phyloP scores from a whole-genome alignment of 225 moss, liverwort and hornwort genomes.

The Bryoerythrophyllum caledonicum region DNA sequence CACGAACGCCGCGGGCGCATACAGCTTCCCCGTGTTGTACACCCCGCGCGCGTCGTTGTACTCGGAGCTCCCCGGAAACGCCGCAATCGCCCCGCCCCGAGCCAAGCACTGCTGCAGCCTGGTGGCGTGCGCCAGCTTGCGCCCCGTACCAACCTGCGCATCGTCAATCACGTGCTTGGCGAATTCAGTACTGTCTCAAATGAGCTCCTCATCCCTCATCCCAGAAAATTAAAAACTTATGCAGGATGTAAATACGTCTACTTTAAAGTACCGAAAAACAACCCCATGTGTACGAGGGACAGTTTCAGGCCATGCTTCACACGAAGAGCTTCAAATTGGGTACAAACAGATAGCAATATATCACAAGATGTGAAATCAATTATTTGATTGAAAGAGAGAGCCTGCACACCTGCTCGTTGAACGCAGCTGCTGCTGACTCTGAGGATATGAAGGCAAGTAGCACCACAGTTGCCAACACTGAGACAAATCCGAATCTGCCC shows the following conservation, averaged over 20 bases:
- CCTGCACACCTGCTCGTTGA: conserved; percentile 1
- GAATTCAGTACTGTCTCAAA: too few relatives aligned
- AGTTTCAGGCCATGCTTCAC: too few relatives aligned
- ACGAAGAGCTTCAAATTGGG: too few relatives aligned
- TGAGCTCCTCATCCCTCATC: too few relatives aligned
- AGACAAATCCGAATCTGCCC: not conserved
- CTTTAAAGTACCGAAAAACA: too few relatives aligned
- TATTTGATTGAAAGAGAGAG: not conserved
- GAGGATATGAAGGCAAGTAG: not conserved
- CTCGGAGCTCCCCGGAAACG: conserved; percentile 59
- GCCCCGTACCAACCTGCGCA: conserved; percentile 25
- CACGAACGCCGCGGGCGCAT: conserved; percentile 71
- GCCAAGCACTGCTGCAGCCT: conserved; percentile 45
- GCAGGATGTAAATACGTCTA: too few relatives aligned
- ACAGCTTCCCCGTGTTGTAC: conserved; percentile 52
- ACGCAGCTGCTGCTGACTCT: not conserved
- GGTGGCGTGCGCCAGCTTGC: conserved; percentile 35
- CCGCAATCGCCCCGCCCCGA: conserved; percentile 49
- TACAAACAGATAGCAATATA: not conserved
- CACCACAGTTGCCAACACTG: not conserved
- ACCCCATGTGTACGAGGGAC: too few relatives aligned
- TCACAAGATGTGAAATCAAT: too few relatives aligned
- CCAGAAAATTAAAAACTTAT: too few relatives aligned
- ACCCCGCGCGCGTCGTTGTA: conserved; percentile 45
- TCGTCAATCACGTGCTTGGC: too few relatives aligned